A percentile compares a stretch with the other conserved stretches of the same genome.
Evolutionary conservation across 129 eudicot genomes (phyloP).

Genomic region (Smallanthus sonchifolius): DNA sequence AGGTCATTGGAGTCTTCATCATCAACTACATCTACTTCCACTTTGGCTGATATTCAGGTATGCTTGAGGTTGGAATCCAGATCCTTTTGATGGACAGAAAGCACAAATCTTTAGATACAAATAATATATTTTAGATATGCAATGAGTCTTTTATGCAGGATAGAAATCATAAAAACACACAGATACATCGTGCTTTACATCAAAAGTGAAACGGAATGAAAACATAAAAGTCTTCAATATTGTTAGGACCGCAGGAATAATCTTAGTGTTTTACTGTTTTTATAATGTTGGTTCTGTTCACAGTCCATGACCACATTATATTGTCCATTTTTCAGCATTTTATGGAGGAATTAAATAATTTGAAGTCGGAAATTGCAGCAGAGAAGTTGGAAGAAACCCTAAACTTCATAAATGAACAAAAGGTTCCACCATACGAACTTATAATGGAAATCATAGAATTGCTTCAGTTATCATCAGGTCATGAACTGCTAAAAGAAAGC

Average conservation of each 20-base stretch:
- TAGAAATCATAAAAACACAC: too few relatives aligned
- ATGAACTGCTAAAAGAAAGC: conserved; percentile 66
- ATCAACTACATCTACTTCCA: conserved; percentile 36
- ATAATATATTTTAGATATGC: neutral
- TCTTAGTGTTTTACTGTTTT: neutral
- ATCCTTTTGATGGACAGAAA: neutral
- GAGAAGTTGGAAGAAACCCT: conserved; percentile 54
- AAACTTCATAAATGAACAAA: conserved; percentile 39
- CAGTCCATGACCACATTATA: conserved; percentile 1
- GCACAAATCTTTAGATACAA: neutral
- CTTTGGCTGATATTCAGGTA: conserved; percentile 60
- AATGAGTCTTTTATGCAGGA: neutral
- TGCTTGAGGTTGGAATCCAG: conserved; percentile 5
- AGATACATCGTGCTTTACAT: neutral
- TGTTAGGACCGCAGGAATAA: neutral
- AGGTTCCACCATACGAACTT: conserved; percentile 36
- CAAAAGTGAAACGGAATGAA: neutral
- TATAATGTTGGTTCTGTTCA: neutral
- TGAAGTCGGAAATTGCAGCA: conserved; percentile 44
- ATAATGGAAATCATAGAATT: conserved; percentile 38
- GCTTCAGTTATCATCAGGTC: conserved; percentile 45
- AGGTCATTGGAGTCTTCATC: conserved; percentile 37
- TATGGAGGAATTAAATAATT: conserved; percentile 51
- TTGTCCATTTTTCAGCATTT: conserved; percentile 44
- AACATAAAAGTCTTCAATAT: neutral